Base-by-base conservation (phyloP, 2,329 filamentous ascomycete genomes). In the Alternaria arborescens region DNA sequence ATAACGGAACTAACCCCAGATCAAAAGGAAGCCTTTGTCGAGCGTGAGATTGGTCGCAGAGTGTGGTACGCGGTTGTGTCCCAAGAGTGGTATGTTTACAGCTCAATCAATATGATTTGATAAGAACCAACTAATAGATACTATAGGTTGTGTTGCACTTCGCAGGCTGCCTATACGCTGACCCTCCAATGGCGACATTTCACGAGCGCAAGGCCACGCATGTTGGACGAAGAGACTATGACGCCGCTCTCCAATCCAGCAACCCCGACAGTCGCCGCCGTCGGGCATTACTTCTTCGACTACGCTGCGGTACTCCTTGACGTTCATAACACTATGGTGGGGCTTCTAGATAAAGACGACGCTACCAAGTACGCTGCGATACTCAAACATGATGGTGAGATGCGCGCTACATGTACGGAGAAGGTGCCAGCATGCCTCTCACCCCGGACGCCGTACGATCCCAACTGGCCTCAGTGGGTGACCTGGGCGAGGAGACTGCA, bases 401-500 rank as follows among this genome's bases (percentile, higher is more conserved):
- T 82, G 65, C 76, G 80, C 18, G 67, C 69, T 1, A 53, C 78
- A 10, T 72, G 69, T 14, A 74, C 66, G 0, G 77, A 79, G 8
- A 71, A 71, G 14, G 62, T 79, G 2, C 80, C 80, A 0, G 64
- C 60, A 2, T 81, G 75, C 44, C 65, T 82, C 22, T 75, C 64
- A 16, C 57, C 71, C 48, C 72, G 72, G 18, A 71, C 66, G 10
- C 76, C 77, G 2, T 44, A 76, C 1, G 68, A 78, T 43, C 70
- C 78, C 7, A 60, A 69, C 4, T 82, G 81, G 80, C 81, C 80
- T 8, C 65, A 62, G 24, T 82, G 79, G 70, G 71, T 80, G 2
- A 70, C 65, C 2, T 82, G 80, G 80, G 79, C 79, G 2, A 72
- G 78, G 55, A 73, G 76, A 42, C 69, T 78, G 28, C 67, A 80